Base-by-base conservation (phyloP, 495 filamentous ascomycete species). In the Staphylotrichum longicolle region DNA sequence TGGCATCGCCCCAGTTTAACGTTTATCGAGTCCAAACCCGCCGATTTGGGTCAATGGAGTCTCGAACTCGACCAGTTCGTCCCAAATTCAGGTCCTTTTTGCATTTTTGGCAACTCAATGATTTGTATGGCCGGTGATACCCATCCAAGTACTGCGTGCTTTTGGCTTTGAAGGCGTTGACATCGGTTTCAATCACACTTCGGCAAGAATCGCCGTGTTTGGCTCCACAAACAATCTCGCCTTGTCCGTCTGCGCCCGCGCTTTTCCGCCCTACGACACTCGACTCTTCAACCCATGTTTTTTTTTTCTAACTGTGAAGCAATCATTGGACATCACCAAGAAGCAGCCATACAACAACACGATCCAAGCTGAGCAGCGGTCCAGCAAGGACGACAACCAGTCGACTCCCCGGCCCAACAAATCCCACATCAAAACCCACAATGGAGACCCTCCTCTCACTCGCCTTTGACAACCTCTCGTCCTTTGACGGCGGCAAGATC, bases 391-490 rank as follows among this genome's bases (percentile, higher is more conserved):
- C 11, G 37, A n/a, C 51, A 30, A 61, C 44, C 46, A 47, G 14
- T 42, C 32, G 48, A 41, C 52, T 30, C 34, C 56, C 49, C 39
- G 33, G 54, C 49, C 54, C 48, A 12, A 27, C 12, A 15, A 40
- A 35, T 12, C 33, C 48, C 46, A 48, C 27, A 14, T 54, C 35
- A 60, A 35, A 27, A 34, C 20, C 56, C 61, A 67, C 62, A 66
- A 98, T 98, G 94, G 94, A 98, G 78, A 84, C 90, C 54, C 82
- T 98, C 32, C 78, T 98, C 61, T 93, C 92, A 15, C 86, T 95
- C 69, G 91, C 93, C 62, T 98, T 98, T 75, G 92, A 96, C 74
- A 94, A 96, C 74, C 87, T 98, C 57, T 95, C 93, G 51, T 96
- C 93, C 32, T 95, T 91, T 73, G 92, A 96, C 71, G 85, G 84